These are phyloP conservation scores for Litchi chinensis DNA, from an alignment of 345 rosid genomes.

Conservation along the genomic window DNA sequence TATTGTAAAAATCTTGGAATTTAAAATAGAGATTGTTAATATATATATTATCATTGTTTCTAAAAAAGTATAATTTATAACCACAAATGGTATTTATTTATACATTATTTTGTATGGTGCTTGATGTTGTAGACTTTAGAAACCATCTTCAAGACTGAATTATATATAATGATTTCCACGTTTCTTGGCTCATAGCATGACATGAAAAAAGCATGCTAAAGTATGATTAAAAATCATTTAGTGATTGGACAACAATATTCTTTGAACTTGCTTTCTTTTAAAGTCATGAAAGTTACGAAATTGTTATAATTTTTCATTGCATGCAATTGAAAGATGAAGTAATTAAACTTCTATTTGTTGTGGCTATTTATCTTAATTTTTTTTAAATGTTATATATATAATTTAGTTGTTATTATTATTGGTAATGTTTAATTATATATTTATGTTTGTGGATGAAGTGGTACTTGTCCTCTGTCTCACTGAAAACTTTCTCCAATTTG, in stretches of 20 bases:
- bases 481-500: background rate
- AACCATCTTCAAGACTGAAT: background rate
- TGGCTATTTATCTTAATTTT: too few relatives aligned
- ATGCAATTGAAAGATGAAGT: conserved; percentile 16
- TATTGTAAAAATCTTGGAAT: too few relatives aligned
- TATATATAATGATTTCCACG: background rate
- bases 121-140: background rate
- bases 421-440: background rate
- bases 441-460: background rate
- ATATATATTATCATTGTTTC: too few relatives aligned
- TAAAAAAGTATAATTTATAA: too few relatives aligned
- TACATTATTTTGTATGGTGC: background rate
- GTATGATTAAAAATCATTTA: background rate
- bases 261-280: conserved; percentile 31
- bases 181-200: background rate
- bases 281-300: conserved; percentile 27
- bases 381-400: background rate
- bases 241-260: conserved; percentile 36
- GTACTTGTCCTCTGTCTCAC: too few relatives aligned
- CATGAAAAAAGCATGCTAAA: conserved; percentile 17
- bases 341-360: background rate
- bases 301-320: conserved; percentile 3
- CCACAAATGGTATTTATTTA: background rate
- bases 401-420: too few relatives aligned
- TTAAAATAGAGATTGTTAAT: too few relatives aligned